A percentile compares a stretch with the other conserved stretches of the same genome.
phyloP scores from a whole-genome alignment of 257 asterid genomes.

The Nicotiana tabacum region DNA sequence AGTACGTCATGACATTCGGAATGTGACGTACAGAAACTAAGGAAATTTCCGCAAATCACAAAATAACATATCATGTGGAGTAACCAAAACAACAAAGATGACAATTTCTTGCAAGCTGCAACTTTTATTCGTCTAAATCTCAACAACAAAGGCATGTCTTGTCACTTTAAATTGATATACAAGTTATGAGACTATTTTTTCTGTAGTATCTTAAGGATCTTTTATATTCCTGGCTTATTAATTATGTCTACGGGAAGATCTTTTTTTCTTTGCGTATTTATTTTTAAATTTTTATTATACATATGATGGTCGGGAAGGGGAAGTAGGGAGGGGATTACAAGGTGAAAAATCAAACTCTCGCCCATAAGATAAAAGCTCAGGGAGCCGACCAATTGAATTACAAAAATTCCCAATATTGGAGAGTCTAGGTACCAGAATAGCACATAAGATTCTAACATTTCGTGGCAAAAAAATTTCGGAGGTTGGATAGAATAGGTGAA shows the following conservation, averaged over 20 bases:
- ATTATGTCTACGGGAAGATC: not conserved
- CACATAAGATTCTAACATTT: not conserved
- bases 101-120: not conserved
- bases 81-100: not conserved
- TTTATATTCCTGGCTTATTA: not conserved
- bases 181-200: too few relatives aligned
- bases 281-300: too few relatives aligned
- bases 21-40: not conserved
- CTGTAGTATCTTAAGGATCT: not conserved
- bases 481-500: not conserved
- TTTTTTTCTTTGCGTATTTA: too few relatives aligned
- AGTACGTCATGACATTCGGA: too few relatives aligned
- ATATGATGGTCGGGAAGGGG: too few relatives aligned
- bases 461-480: not conserved
- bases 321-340: too few relatives aligned
- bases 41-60: not conserved
- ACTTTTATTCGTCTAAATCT: not conserved
- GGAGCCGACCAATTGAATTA: too few relatives aligned
- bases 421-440: not conserved
- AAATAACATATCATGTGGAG: not conserved
- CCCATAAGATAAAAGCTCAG: too few relatives aligned
- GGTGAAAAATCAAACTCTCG: too few relatives aligned
- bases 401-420: too few relatives aligned
- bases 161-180: too few relatives aligned
- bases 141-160: too few relatives aligned